Evolutionary conservation across 305 asterid species (phyloP).

Genomic region (Stenogyne calaminthoides): DNA sequence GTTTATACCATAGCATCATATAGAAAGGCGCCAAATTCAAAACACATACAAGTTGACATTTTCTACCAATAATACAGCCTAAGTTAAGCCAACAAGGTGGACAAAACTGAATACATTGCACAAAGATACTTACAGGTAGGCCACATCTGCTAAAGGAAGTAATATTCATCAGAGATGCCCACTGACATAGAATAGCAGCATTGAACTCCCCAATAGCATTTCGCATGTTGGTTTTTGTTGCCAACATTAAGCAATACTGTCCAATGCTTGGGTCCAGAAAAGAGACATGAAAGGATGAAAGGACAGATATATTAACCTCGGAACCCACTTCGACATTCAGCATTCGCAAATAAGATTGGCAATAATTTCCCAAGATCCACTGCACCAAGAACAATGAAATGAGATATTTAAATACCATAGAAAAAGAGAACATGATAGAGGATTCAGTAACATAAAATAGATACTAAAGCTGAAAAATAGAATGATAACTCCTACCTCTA

Average conservation of each 20-base stretch:
- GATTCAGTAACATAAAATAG: slow-evolving; percentile 26
- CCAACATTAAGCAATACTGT: slow-evolving; percentile 85
- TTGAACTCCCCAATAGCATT: slow-evolving; percentile 85
- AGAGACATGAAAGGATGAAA: slow-evolving; percentile 56
- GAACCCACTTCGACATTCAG: slow-evolving; percentile 60
- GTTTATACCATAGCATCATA: slow-evolving; percentile 19
- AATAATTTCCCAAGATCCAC: slow-evolving; percentile 88
- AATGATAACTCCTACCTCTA: slow-evolving; percentile 64
- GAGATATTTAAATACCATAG: slow-evolving; percentile 24
- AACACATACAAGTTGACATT: slow-evolving; percentile 14
- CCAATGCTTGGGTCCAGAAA: slow-evolving; percentile 92
- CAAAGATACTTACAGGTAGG: slow-evolving; percentile 77
- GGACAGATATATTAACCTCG: slow-evolving; percentile 44
- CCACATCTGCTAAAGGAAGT: slow-evolving; percentile 92
- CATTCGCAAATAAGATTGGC: slow-evolving; percentile 67
- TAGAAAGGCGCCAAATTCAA: slow-evolving; percentile 20
- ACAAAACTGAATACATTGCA: no score
- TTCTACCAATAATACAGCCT: slow-evolving; percentile 19
- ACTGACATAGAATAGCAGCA: slow-evolving; percentile 69
- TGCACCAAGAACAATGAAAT: slow-evolving; percentile 44
- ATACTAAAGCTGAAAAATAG: slow-evolving; percentile 14
- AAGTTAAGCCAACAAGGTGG: slow-evolving; percentile 12
- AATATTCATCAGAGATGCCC: slow-evolving; percentile 72
- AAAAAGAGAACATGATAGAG: slow-evolving; percentile 18
- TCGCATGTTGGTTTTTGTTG: slow-evolving; percentile 77